Base-by-base conservation (phyloP, 768 basidiomycete genomes). In the Russula sp. region DNA sequence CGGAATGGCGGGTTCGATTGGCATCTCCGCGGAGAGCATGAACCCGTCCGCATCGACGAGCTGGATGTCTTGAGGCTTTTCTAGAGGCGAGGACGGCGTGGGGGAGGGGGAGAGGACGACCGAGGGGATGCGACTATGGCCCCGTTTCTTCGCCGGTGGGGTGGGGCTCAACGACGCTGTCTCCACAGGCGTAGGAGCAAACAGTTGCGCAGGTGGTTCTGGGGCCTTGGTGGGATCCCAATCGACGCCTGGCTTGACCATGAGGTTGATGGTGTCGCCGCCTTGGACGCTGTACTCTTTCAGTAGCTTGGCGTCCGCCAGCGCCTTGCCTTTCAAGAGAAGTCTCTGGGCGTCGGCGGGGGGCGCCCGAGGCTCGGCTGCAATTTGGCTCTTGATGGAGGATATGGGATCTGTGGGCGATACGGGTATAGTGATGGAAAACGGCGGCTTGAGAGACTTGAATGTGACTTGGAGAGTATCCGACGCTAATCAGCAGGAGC, bases 301-400 rank as follows among this genome's bases (percentile, higher is more conserved):
- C 45, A 98, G 77, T 10, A 99, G 83, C 72, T 95, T 96, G 31
- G 77, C 77, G 77, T 98, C 96, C 16, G 85, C 86, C 66, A 98
- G 82, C 0, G 89, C 94, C 74, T 99, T 99, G 61, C 97, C 97
- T 75, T 95, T 98, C 57, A 97, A 79, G 11, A 99, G 78, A 16
- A 98, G 82, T 3, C 97, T 80, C 74, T 97, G 95, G 35, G 82
- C 79, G 71, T 92, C 87, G 50, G 86, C 82, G 9, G 88, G 83
- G 0, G 94, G 94, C 0, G 91, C 91, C 54, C 77, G 76, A 34
- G 84, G 77, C 68, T 86, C 78, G 1, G 83, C 71, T 14, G 87
- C 82, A 61, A 98, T 84, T 65, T 84, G 84, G 2, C 80, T 71
- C 74, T 98, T 99, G 73, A 98, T 84, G 50, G 84, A 73, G 47